Evolutionary conservation across 805 yeast species (phyloP), one percentile per base, ranked within the genome.

Genomic region (Hemisphaericaspora nanyangensis): DNA sequence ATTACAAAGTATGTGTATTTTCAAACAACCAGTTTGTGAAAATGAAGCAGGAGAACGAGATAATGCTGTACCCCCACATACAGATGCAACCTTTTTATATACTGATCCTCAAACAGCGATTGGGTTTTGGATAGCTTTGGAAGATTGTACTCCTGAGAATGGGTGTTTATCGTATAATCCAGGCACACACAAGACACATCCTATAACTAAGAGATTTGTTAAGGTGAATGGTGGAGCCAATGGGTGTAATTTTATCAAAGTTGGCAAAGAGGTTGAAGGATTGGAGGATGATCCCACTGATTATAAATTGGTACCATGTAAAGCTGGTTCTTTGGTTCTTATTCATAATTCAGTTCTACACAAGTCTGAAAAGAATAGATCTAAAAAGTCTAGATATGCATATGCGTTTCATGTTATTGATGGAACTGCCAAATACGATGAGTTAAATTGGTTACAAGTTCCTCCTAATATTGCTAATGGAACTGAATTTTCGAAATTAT

Each of bases 51-150:
- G 39, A 5, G 60, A 49, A 22, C 44, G 72, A 29, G 77, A 75
- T 37, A 68, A 68, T 42, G 80, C 77, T 28, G 95, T 85, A 1
- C 91, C 91, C 3, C 65, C 84, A 1, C 95, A 85, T 51, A 84
- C 81, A 38, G 95, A 85, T 55, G 88, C 79, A 2, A 78, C 79
- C 2, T 85, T 85, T 48, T 64, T 85, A 18, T 85, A 69, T 57
- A 85, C 93, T 0, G 65, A 77, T 13, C 95, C 95, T 3, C 80
- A 74, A 37, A 63, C 77, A 2, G 87, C 89, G 1, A 56, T 84
- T 29, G 95, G 95, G 2, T 85, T 82, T 54, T 85, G 95, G 95
- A 77, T 79, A 52, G 90, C 93, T 0, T 59, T 85, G 45, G 88
- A 85, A 49, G 85, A 82, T 49, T 85, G 93, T 55, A 79, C 82